Conservation (phyloP, 164 flowering plant genomes). For the Stephania japonica region DNA sequence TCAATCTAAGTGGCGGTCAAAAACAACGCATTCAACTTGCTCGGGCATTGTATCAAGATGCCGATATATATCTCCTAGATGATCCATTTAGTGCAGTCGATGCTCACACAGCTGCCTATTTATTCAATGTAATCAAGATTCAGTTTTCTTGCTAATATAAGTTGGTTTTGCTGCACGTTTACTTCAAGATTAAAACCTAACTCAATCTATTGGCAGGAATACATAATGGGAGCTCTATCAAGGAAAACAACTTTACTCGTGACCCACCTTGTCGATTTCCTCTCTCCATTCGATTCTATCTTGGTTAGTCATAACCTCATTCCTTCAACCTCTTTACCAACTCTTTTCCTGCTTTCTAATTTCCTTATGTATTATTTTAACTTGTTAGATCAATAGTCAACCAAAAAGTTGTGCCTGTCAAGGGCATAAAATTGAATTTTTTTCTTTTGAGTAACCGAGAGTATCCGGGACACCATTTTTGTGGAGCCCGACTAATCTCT, state of each 20-base stretch:
- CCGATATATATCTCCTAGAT: constrained; percentile 77
- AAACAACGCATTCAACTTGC: constrained; percentile 91
- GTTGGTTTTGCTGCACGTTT: neutral
- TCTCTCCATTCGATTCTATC: constrained; percentile 65
- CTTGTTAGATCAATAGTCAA: no score
- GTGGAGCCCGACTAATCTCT: no score
- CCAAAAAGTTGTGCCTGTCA: no score
- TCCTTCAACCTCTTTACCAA: neutral
- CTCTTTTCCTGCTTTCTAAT: neutral
- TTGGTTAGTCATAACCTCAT: constrained; percentile 45
- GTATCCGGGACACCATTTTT: no score
- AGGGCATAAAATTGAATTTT: constrained; percentile 48
- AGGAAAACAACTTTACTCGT: constrained; percentile 72
- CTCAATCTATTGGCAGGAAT: constrained; percentile 43
- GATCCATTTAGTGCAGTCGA: constrained; percentile 94
- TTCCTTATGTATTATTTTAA: neutral
- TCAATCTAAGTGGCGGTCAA: constrained; percentile 91
- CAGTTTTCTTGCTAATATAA: constrained; percentile 18
- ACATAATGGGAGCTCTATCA: constrained; percentile 60
- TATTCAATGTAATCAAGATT: constrained; percentile 6
- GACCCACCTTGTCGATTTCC: constrained; percentile 92
- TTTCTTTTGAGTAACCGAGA: constrained; percentile 50
- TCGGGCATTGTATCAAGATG: constrained; percentile 79
- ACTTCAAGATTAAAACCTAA: constrained; percentile 8
- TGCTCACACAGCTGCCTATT: constrained; percentile 62